Conservation (phyloP, 139 green algal genomes). For the Diplosphaera chodatii region DNA sequence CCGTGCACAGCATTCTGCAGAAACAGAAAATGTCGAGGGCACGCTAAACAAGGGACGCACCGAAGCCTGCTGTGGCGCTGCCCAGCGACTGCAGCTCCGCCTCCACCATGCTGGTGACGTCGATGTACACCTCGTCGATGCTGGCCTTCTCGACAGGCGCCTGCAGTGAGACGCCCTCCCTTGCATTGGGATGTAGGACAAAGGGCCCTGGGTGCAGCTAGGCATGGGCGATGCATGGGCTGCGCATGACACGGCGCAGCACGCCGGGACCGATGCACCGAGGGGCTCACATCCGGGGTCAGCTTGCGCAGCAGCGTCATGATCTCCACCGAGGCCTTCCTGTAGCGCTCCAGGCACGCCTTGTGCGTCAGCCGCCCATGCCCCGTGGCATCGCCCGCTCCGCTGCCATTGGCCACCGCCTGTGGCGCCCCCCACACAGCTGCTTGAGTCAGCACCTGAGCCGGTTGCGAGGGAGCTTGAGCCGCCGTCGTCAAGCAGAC, state of each 20-base stretch:
- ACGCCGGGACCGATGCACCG: not conserved
- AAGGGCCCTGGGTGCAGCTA: no score
- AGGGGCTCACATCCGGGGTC: constrained; percentile 1
- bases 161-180: no score
- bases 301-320: constrained; percentile 24
- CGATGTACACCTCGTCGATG: constrained; percentile 92
- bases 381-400: not conserved
- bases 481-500: no score
- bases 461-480: no score
- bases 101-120: constrained; percentile 64
- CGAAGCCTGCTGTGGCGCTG: not conserved
- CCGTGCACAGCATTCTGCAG: no score
- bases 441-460: no score
- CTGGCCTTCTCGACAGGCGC: constrained; percentile 61
- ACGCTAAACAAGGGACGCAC: no score
- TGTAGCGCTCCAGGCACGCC: constrained; percentile 71
- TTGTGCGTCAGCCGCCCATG: constrained; percentile 51
- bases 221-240: no score
- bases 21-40: no score
- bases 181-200: no score
- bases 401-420: not conserved
- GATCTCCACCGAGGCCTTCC: constrained; percentile 45
- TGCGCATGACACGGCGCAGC: no score
- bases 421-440: no score
- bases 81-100: constrained; percentile 22